Base-by-base conservation (phyloP, 2,329 filamentous ascomycete genomes). In the Xenoacremonium recifei region DNA sequence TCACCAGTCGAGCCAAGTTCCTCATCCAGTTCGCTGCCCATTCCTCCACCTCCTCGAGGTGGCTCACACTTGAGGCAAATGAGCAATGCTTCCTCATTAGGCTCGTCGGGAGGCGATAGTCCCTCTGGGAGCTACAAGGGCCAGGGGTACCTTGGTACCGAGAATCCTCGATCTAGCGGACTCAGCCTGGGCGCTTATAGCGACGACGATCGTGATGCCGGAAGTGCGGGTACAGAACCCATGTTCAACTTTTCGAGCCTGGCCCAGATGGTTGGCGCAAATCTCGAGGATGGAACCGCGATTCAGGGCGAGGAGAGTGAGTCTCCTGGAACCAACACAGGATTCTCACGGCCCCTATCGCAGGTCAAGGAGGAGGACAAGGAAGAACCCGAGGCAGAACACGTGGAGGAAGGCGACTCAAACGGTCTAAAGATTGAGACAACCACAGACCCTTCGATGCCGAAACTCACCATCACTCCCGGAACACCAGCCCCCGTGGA, bases 221-320 rank as follows among this genome's bases (percentile, higher is more conserved):
- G 75, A 35, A 53, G 73, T 18, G 70, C 74, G 4, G 72, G 75
- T 12, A 50, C 71, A 40, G 91, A 96, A 60, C 81, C 89, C 3
- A 82, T 96, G 79, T 93, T 95, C 66, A 96, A 96, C 63, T 96
- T 96, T 61, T 77, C 83, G 42, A 96, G 89, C 53, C 70, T 97
- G 17, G 87, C 89, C 2, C 87, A 89, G 48, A 88, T 95, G 62
- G 87, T 96, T 21, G 87, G 84, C 0, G 81, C 80, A 6, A 73
- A 78, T 35, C 67, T 81, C 23, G 77, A 80, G 32, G 63, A 73
- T 29, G 72, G 51, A 6, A 47, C 71, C 9, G 9, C 15, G 0
- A 63, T 66, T 1, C 59, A 58, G 41, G 33, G 48, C 40, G 50
- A 62, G 44, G 51, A 54, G 0, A 61, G 51, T 2, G 56, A 61